A percentile compares a stretch with the other conserved stretches of the same genome.
Evolutionary conservation across 495 filamentous ascomycete species (phyloP).

Genomic region (Xylaria castorea): DNA sequence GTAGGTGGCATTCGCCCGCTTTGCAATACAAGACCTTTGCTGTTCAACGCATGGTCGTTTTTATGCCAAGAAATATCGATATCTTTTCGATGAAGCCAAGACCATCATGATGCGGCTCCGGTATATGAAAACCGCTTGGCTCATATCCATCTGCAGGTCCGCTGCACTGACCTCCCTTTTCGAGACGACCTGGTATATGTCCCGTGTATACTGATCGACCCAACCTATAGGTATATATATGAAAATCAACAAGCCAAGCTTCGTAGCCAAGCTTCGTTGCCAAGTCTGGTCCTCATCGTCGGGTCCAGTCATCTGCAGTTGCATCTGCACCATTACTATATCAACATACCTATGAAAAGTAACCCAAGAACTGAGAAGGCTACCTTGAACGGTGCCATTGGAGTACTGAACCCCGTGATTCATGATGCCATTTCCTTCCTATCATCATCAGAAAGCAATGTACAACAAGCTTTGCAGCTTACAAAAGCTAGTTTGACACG

Average conservation of each 20-base stretch:
- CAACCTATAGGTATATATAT: slow-evolving; percentile 3
- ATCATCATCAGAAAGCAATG: slow-evolving; percentile 18
- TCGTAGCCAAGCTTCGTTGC: slow-evolving; percentile 22
- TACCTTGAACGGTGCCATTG: background rate
- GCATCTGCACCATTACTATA: slow-evolving; percentile 12
- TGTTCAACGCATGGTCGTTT: background rate
- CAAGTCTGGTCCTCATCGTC: slow-evolving; percentile 21
- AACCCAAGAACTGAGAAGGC: background rate
- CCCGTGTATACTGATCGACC: slow-evolving; percentile 8
- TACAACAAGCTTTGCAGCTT: slow-evolving; percentile 3
- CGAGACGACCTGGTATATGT: slow-evolving; percentile 1
- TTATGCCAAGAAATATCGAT: slow-evolving; percentile 20
- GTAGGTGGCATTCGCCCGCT: slow-evolving; percentile 8
- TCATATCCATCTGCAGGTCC: slow-evolving; percentile 23
- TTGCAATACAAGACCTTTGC: background rate
- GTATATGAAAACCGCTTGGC: slow-evolving; percentile 20
- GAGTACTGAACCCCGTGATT: background rate
- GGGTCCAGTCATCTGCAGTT: slow-evolving; percentile 14
- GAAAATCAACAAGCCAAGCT: slow-evolving; percentile 24
- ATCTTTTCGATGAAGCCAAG: slow-evolving; percentile 22
- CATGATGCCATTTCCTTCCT: slow-evolving; percentile 4
- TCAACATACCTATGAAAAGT: slow-evolving; percentile 2
- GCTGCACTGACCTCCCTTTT: slow-evolving; percentile 22
- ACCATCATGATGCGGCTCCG: slow-evolving; percentile 13
- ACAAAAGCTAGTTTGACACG: background rate